Conservation (phyloP, 1,284 basidiomycete genomes). For the Mycena citricolor region DNA sequence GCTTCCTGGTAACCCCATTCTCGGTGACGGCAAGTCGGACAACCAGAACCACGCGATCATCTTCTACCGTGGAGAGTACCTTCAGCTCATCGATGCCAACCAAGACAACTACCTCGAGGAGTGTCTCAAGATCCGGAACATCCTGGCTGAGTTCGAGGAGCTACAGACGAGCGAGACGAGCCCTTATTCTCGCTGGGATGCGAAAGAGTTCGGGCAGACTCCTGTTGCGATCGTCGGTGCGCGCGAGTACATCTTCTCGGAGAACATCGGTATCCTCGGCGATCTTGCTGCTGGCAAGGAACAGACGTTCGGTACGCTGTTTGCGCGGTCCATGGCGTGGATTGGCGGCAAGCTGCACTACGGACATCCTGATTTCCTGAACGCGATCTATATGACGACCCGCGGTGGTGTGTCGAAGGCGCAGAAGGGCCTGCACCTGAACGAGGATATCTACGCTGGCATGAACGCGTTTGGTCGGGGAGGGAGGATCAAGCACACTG, state of each 20-base stretch:
- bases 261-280: constrained; percentile 99
- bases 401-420: constrained; percentile 98
- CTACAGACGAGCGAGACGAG: constrained; percentile 84
- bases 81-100: constrained; percentile 99
- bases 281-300: constrained; percentile 99
- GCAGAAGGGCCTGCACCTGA: constrained; percentile 96
- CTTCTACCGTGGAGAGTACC: constrained; percentile 98
- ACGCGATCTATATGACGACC: constrained; percentile 97
- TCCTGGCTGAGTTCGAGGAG: constrained; percentile 98
- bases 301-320: constrained; percentile 98
- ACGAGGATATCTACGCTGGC: constrained; percentile 99
- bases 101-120: constrained; percentile 99
- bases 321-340: constrained; percentile 93
- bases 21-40: constrained; percentile 99
- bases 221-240: constrained; percentile 98
- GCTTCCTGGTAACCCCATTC: constrained; percentile 96
- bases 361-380: constrained; percentile 98
- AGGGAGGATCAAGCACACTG: constrained; percentile 97
- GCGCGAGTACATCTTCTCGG: constrained; percentile 99
- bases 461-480: constrained; percentile 99
- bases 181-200: constrained; percentile 88
- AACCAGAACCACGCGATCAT: constrained; percentile 99
- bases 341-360: constrained; percentile 99
- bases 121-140: constrained; percentile 97
- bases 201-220: constrained; percentile 82